Evolutionary conservation across 495 filamentous ascomycete species (phyloP).

Genomic region (Paragyromitra xinjiangensis): DNA sequence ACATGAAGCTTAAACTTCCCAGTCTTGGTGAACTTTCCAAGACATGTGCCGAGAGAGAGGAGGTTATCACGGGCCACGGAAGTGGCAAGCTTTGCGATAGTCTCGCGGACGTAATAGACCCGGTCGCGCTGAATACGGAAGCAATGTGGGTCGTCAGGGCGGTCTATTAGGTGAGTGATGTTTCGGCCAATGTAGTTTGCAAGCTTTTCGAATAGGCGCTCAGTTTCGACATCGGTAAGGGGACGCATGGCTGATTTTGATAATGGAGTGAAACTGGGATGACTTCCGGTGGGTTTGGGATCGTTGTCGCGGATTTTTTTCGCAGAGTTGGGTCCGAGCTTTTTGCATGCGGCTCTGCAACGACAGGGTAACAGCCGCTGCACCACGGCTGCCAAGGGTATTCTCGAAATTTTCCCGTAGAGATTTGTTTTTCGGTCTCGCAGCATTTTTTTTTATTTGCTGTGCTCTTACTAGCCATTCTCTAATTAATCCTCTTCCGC

Average conservation of each 20-base stretch:
- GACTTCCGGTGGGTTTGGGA: neutral
- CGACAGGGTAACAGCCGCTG: slow-evolving; percentile 36
- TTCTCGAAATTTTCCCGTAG: slow-evolving; percentile 39
- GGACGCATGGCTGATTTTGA: slow-evolving; percentile 68
- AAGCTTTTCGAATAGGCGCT: slow-evolving; percentile 81
- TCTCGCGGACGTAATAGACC: slow-evolving; percentile 88
- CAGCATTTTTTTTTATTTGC: slow-evolving; percentile 12
- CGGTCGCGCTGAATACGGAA: slow-evolving; percentile 79
- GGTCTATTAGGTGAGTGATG: slow-evolving; percentile 80
- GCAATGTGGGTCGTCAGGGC: slow-evolving; percentile 73
- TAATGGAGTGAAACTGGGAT: slow-evolving; percentile 3
- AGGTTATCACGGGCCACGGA: slow-evolving; percentile 79
- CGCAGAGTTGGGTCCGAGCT: neutral
- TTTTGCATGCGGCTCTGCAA: slow-evolving; percentile 34
- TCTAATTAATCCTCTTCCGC: neutral
- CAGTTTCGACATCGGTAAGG: slow-evolving; percentile 76
- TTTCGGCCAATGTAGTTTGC: slow-evolving; percentile 74
- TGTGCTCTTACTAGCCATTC: neutral
- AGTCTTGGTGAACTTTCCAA: slow-evolving; percentile 91
- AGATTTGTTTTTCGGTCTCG: neutral
- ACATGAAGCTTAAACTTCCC: slow-evolving; percentile 88
- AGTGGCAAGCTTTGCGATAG: slow-evolving; percentile 89
- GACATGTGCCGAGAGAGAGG: slow-evolving; percentile 82
- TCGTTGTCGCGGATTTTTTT: slow-evolving; percentile 11
- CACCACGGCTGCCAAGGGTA: slow-evolving; percentile 2